Evolutionary conservation across 768 basidiomycete genomes (phyloP).

Genomic region (Flagelloscypha sp.): DNA sequence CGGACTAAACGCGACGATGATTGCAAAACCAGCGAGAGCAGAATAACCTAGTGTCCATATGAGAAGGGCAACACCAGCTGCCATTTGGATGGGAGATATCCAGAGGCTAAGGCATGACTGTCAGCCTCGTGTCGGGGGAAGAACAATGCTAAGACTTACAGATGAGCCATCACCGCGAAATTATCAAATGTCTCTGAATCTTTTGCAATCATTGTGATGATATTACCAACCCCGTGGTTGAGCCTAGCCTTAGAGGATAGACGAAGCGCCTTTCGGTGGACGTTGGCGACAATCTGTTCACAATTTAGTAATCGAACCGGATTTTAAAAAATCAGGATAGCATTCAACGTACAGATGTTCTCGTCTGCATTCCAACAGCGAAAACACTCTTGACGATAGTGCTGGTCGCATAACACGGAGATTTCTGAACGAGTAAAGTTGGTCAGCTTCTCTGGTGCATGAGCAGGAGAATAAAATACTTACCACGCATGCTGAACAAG

Average conservation of each 20-base stretch:
- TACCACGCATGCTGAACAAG: slow-evolving; percentile 56
- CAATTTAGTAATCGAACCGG: neutral
- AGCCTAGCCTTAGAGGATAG: slow-evolving; percentile 37
- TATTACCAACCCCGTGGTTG: slow-evolving; percentile 47
- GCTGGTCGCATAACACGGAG: slow-evolving; percentile 17
- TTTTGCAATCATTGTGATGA: slow-evolving; percentile 63
- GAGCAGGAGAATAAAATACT: slow-evolving; percentile 6
- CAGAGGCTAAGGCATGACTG: slow-evolving; percentile 30
- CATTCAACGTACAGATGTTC: too few relatives aligned
- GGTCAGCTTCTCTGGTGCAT: slow-evolving; percentile 8
- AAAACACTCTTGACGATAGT: too few relatives aligned
- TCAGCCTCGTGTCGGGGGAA: slow-evolving; percentile 1
- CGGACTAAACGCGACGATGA: slow-evolving; percentile 24
- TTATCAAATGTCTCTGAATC: slow-evolving; percentile 41
- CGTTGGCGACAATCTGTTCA: slow-evolving; percentile 22
- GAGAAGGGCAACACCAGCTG: neutral
- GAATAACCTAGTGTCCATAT: slow-evolving; percentile 39
- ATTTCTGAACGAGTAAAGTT: slow-evolving; percentile 35
- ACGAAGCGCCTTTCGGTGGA: slow-evolving; percentile 44
- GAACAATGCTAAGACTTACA: slow-evolving; percentile 2
- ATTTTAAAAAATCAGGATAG: too few relatives aligned
- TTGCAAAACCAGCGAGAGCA: slow-evolving; percentile 56
- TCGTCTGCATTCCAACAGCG: too few relatives aligned
- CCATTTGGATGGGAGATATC: slow-evolving; percentile 53
- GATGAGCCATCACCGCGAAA: slow-evolving; percentile 17